These are phyloP conservation scores for Acrocalymma vagum DNA, from an alignment of 2,329 filamentous ascomycete genomes.

Conservation along the genomic window DNA sequence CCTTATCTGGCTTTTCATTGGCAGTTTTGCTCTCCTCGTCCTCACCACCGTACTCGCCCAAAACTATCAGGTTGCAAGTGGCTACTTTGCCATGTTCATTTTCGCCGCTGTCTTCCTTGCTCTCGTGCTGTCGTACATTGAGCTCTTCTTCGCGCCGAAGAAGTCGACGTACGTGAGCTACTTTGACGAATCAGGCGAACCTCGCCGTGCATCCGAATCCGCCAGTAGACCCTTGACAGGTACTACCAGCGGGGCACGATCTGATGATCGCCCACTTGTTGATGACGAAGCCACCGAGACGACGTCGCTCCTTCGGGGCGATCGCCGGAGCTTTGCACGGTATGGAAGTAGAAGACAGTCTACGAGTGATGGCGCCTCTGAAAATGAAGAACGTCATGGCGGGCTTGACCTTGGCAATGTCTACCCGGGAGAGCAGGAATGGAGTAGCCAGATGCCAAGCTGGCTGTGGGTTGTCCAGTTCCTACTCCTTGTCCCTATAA, in stretches of 20 bases:
- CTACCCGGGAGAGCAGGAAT: constrained; percentile 80
- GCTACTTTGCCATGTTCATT: constrained; percentile 84
- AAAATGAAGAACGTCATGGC: constrained; percentile 48
- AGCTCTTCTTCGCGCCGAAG: constrained; percentile 76
- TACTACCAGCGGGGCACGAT: constrained; percentile 36
- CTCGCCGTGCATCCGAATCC: constrained; percentile 33
- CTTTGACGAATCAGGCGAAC: constrained; percentile 44
- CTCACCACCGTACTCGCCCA: constrained; percentile 78
- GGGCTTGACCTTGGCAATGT: constrained; percentile 34
- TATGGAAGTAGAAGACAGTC: constrained; percentile 54
- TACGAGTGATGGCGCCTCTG: constrained; percentile 41
- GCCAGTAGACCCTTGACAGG: constrained; percentile 45
- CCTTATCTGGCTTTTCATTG: constrained; percentile 82
- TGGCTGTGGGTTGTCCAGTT: constrained; percentile 93
- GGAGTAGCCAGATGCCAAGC: constrained; percentile 79
- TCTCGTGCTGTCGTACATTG: constrained; percentile 77
- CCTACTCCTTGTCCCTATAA: constrained; percentile 78
- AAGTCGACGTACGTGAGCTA: constrained; percentile 75
- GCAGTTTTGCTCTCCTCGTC: constrained; percentile 78
- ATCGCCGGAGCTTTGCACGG: constrained; percentile 64
- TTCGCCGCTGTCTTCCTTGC: constrained; percentile 79
- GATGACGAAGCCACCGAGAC: constrained; percentile 61
- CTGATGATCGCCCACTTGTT: constrained; percentile 38
- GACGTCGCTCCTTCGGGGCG: constrained; percentile 63
- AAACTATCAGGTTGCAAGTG: constrained; percentile 74